Base-by-base conservation (phyloP, 2,329 filamentous ascomycete species). In the Penicillium sp. region DNA sequence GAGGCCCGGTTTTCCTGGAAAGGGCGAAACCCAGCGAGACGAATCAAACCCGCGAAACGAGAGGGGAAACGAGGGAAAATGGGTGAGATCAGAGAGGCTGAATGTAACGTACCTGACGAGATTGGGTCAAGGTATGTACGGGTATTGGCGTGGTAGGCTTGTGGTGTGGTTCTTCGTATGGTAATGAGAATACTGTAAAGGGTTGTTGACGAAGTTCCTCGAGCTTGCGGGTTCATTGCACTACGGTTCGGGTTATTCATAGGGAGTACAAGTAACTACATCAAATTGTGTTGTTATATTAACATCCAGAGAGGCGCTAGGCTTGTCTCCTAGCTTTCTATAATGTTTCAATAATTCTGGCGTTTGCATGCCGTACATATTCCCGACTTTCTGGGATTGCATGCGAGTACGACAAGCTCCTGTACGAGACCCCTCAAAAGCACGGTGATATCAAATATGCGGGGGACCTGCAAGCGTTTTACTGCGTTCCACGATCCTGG, bases 391-490 rank as follows among this genome's bases (percentile, higher is more conserved):
- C 31, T 49, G n/a, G 47, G 22, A 15, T 45, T n/a, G 43, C 43
- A 28, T 49, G 47, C 47, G 47, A 31, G 31, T 31, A 31, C 31
- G 31, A 10, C 31, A 31, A 31, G 31, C 31, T 31, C 31, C 43
- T 47, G 22, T 47, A 31, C 47, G 31, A 49, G 47, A 35, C 47
- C 47, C 47, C 47, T 49, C 47, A 49, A 49, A 47, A 35, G 49
- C 49, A 20, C n/a, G 34, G 37, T 64, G 60, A 64, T 62, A 54
- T 60, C 56, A 63, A 49, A 58, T 56, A 57, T 63, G 62, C 57
- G 62, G 62, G 62, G 55, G 35, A 38, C 49, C 37, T 57, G 25
- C n/a, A 31, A 48, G 15, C 49, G 55, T 55, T 55, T 56, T 51
- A 54, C 55, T 31, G 48, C 15, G 59, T 61, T 54, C 62, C 62